These are phyloP conservation scores for Claviceps citrina DNA, from an alignment of 2,329 filamentous ascomycete genomes.

Conservation along the genomic window DNA sequence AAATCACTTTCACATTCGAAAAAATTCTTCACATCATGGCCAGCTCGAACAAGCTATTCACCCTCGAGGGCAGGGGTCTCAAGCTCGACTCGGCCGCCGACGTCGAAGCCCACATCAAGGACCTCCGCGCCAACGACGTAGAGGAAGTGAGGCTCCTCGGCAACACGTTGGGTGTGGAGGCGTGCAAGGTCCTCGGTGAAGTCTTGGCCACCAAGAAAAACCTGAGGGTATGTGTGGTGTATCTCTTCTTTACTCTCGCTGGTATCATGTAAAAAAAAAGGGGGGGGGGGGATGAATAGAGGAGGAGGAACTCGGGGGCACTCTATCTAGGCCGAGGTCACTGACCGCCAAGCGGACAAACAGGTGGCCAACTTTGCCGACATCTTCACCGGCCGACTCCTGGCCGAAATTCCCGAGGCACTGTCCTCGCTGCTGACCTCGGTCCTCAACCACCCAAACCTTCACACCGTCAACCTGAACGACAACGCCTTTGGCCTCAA, in stretches of 20 bases:
- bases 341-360: background rate
- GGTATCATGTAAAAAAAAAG: background rate
- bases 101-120: constrained; percentile 67
- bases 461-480: constrained; percentile 87
- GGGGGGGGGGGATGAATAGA: no score
- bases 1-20: constrained; percentile 1
- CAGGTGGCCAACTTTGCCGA: constrained; percentile 81
- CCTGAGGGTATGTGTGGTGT: constrained; percentile 42
- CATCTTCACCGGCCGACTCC: constrained; percentile 88
- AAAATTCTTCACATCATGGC: constrained; percentile 12
- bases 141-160: constrained; percentile 78
- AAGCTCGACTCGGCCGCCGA: constrained; percentile 85
- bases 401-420: constrained; percentile 85
- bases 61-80: constrained; percentile 77
- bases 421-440: constrained; percentile 73
- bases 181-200: constrained; percentile 70
- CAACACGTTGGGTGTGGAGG: constrained; percentile 83
- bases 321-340: background rate
- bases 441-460: constrained; percentile 68
- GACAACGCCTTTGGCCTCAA: constrained; percentile 97
- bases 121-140: constrained; percentile 56
- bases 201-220: constrained; percentile 73
- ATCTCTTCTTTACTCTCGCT: background rate
- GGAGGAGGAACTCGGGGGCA: no score
- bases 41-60: constrained; percentile 51